phyloP scores from a whole-genome alignment of 805 yeast species.

The Ogataea zsoltii region DNA sequence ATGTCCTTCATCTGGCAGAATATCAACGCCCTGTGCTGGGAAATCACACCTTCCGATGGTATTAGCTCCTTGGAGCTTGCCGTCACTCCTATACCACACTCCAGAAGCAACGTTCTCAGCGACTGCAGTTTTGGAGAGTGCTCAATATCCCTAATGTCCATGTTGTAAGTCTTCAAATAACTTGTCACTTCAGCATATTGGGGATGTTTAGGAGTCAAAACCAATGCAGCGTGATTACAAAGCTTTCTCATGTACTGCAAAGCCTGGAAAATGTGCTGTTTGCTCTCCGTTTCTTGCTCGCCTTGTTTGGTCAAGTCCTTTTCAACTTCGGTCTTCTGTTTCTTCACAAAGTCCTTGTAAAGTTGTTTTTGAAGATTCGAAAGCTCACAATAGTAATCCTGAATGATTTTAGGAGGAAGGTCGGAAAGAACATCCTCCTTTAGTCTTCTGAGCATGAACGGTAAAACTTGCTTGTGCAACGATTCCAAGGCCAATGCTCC shows the following conservation, averaged over 20 bases:
- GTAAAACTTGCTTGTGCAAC: slow-evolving; percentile 92
- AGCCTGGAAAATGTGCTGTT: slow-evolving; percentile 96
- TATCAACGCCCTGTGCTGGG: slow-evolving; percentile 92
- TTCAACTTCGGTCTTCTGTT: slow-evolving; percentile 72
- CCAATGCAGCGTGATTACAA: slow-evolving; percentile 95
- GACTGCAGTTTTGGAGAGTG: slow-evolving; percentile 92
- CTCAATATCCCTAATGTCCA: slow-evolving; percentile 66
- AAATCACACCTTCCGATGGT: slow-evolving; percentile 57
- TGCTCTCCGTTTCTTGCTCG: slow-evolving; percentile 42
- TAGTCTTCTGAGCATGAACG: slow-evolving; percentile 92
- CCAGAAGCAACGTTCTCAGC: slow-evolving; percentile 72
- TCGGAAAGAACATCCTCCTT: slow-evolving; percentile 96
- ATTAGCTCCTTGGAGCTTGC: slow-evolving; percentile 32
- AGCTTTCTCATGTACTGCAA: slow-evolving; percentile 95
- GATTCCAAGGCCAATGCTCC: slow-evolving; percentile 97
- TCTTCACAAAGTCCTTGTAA: slow-evolving; percentile 85
- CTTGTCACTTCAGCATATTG: slow-evolving; percentile 67
- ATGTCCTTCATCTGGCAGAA: slow-evolving; percentile 97
- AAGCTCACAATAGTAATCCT: slow-evolving; percentile 95
- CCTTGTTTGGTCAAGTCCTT: slow-evolving; percentile 51
- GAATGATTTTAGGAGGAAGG: slow-evolving; percentile 96
- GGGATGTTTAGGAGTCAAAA: slow-evolving; percentile 80
- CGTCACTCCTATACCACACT: slow-evolving; percentile 83
- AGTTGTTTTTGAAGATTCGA: slow-evolving; percentile 86
- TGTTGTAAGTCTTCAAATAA: slow-evolving; percentile 57